Conservation (phyloP, 179 eudicot species). For the Silene coronaria region DNA sequence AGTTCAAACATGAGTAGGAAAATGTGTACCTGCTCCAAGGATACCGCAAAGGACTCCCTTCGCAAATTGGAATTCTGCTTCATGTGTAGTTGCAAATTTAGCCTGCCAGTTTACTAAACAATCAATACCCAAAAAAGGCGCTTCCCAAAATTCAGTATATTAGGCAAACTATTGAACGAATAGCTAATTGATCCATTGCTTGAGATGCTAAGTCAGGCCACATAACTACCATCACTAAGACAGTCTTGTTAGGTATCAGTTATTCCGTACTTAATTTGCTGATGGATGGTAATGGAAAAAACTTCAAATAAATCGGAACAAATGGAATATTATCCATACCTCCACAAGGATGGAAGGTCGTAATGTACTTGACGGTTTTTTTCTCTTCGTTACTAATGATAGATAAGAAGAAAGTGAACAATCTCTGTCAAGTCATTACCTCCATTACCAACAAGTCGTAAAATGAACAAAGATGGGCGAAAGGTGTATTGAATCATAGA, state of each 20-base stretch:
- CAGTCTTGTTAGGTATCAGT: too few species aligned
- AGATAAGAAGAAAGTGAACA: not conserved
- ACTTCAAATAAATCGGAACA: not conserved
- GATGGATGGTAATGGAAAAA: not conserved
- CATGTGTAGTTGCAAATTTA: constrained; percentile 54
- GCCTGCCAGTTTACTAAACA: constrained; percentile 40
- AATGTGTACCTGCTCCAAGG: constrained; percentile 47
- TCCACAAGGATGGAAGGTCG: not conserved
- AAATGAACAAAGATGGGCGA: not conserved
- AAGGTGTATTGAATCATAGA: not conserved
- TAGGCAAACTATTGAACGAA: not conserved
- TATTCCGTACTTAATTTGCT: too few species aligned
- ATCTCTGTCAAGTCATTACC: not conserved
- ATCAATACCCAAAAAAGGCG: not conserved
- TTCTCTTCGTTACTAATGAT: too few species aligned
- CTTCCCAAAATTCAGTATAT: not conserved
- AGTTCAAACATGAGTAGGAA: not conserved
- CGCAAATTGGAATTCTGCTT: constrained; percentile 58
- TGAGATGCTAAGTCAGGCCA: too few species aligned
- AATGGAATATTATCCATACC: too few species aligned
- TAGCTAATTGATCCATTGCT: not conserved
- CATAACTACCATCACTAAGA: too few species aligned
- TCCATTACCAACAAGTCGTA: not conserved
- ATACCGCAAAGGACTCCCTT: constrained; percentile 41
- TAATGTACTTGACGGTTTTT: not conserved